Conservation (phyloP, 176 grass and related monocot species). For the Zea mays region Zm-B73-REFERENCE-NAM-5.0 NC_050102.1:180358001-180358500, state of each 20-base stretch:
- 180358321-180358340: slow-evolving; percentile 85
- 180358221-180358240: slow-evolving; percentile 3
- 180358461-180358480: slow-evolving; percentile 66
- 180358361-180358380: slow-evolving; percentile 88
- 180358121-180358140: slow-evolving; percentile 17
- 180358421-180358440: slow-evolving; percentile 76
- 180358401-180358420: slow-evolving; percentile 73
- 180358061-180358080: slow-evolving; percentile 6
- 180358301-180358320: slow-evolving; percentile 88
- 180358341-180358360: slow-evolving; percentile 93
- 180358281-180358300: slow-evolving; percentile 43
- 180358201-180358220: slow-evolving; percentile 9
- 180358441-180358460: slow-evolving; percentile 59
- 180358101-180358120: slow-evolving; percentile 21
- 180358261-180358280: slow-evolving; percentile 2
- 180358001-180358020: too few relatives aligned
- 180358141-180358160: too few relatives aligned
- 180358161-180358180: slow-evolving; percentile 15
- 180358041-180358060: slow-evolving; percentile 17
- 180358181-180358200: not conserved
- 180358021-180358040: not conserved
- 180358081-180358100: not conserved
- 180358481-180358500: slow-evolving; percentile 76
- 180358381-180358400: slow-evolving; percentile 57
- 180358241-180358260: slow-evolving; percentile 25